These are phyloP conservation scores for Aspergillus saccharolyticus DNA, from an alignment of 495 filamentous ascomycete species.

Conservation along the genomic window DNA sequence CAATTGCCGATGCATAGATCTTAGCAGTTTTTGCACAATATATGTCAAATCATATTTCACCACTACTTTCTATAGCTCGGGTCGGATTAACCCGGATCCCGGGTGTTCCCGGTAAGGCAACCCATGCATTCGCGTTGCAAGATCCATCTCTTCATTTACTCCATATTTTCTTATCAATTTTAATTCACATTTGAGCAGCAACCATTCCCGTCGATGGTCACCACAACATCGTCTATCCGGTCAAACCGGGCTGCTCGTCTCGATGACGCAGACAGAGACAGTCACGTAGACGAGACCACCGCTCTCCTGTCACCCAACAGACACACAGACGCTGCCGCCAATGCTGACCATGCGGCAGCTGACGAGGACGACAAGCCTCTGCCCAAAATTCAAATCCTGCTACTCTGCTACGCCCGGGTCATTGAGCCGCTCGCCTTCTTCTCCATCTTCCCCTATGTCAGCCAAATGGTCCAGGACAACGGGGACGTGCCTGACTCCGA, in stretches of 20 bases:
- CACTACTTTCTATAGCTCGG: too few species aligned
- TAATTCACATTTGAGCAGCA: neutral
- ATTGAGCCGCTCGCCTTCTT: slow-evolving; percentile 74
- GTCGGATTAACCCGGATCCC: too few species aligned
- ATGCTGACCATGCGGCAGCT: neutral
- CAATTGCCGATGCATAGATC: too few species aligned
- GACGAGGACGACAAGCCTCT: slow-evolving; percentile 36
- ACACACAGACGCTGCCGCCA: neutral
- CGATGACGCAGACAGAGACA: neutral
- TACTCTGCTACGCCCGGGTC: slow-evolving; percentile 63
- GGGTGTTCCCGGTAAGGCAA: too few species aligned
- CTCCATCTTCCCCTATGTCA: slow-evolving; percentile 70
- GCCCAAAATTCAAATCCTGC: slow-evolving; percentile 53
- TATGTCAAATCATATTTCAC: too few species aligned
- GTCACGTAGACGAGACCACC: neutral
- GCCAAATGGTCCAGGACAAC: slow-evolving; percentile 60
- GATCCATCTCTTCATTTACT: too few species aligned
- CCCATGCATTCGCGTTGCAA: too few species aligned
- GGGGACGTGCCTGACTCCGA: slow-evolving; percentile 51
- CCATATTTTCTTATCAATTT: too few species aligned
- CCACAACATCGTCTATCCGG: neutral
- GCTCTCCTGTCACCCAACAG: neutral
- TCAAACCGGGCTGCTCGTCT: neutral
- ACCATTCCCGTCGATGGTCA: neutral
- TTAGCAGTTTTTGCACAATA: too few species aligned